Evolutionary conservation across 2,329 filamentous ascomycete genomes (phyloP).

Genomic region (Tolypocladium tundrense): DNA sequence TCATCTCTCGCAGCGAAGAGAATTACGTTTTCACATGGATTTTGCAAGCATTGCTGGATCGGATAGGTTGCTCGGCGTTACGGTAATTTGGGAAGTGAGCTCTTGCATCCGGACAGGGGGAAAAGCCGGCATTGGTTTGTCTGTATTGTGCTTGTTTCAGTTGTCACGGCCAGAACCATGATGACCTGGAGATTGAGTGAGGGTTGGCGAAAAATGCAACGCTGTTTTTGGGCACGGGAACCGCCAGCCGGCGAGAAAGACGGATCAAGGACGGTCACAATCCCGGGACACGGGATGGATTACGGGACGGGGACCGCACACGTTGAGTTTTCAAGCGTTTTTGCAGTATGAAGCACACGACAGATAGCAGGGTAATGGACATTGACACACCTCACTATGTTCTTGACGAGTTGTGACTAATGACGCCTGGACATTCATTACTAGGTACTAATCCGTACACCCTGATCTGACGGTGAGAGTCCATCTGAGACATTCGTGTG

Average conservation of each 20-base stretch:
- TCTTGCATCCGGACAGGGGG: not conserved
- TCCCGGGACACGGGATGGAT: not conserved
- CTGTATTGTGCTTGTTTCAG: not conserved
- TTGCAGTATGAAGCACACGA: not conserved
- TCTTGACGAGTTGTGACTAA: not conserved
- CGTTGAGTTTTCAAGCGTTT: not conserved
- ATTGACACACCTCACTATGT: not conserved
- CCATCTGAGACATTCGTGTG: not conserved
- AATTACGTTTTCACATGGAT: not conserved
- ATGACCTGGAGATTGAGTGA: constrained; percentile 1
- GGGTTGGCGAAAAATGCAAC: not conserved
- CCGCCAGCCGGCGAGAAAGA: not conserved
- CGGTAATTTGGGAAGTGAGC: not conserved
- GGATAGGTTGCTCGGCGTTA: not conserved
- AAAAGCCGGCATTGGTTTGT: not conserved
- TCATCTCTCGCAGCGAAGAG: not conserved
- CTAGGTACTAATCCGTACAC: too few relatives aligned
- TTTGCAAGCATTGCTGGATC: not conserved
- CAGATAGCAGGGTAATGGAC: not conserved
- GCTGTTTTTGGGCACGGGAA: not conserved
- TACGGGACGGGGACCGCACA: not conserved
- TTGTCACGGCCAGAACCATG: not conserved
- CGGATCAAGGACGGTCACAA: not conserved
- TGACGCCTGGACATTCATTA: not conserved
- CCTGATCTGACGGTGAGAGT: not conserved